These are phyloP conservation scores for Chlorella sp. DNA, from an alignment of 139 green algal genomes.

Conservation along the genomic window DNA sequence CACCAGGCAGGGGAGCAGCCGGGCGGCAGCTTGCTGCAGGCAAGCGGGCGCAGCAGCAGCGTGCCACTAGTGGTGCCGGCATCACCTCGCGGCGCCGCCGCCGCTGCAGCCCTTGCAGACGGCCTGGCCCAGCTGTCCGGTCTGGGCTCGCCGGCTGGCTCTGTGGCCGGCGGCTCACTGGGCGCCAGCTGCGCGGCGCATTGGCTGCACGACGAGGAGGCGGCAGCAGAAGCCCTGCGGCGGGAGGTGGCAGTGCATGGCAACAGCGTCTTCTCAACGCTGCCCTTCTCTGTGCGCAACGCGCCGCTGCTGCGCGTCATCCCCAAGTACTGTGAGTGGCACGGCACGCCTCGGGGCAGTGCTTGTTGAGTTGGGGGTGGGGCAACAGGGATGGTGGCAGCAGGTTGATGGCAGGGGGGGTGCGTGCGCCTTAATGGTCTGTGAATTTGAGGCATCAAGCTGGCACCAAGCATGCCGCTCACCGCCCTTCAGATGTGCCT, in stretches of 20 bases:
- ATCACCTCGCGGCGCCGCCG: background rate
- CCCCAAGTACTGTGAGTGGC: slow-evolving; percentile 70
- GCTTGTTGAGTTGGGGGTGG: too few relatives aligned
- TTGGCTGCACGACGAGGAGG: background rate
- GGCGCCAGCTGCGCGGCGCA: background rate
- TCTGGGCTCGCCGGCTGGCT: background rate
- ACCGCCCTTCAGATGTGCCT: too few relatives aligned
- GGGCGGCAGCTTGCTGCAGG: background rate
- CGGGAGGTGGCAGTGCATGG: background rate
- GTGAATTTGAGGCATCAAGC: too few relatives aligned
- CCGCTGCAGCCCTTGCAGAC: background rate
- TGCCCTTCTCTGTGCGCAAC: slow-evolving; percentile 63
- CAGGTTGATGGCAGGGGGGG: too few relatives aligned
- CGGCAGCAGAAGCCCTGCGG: background rate
- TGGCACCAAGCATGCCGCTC: too few relatives aligned
- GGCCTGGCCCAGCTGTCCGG: background rate
- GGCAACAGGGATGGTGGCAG: background rate
- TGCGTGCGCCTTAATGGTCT: too few relatives aligned
- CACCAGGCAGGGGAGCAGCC: background rate
- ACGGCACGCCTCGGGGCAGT: too few relatives aligned
- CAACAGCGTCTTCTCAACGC: background rate
- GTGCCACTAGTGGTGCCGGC: background rate
- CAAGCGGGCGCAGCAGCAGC: background rate
- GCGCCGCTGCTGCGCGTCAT: slow-evolving; percentile 61
- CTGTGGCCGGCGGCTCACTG: background rate